Evolutionary conservation across 352 stramenopile genomes (phyloP).

Genomic region (Pythium plurisporium): DNA sequence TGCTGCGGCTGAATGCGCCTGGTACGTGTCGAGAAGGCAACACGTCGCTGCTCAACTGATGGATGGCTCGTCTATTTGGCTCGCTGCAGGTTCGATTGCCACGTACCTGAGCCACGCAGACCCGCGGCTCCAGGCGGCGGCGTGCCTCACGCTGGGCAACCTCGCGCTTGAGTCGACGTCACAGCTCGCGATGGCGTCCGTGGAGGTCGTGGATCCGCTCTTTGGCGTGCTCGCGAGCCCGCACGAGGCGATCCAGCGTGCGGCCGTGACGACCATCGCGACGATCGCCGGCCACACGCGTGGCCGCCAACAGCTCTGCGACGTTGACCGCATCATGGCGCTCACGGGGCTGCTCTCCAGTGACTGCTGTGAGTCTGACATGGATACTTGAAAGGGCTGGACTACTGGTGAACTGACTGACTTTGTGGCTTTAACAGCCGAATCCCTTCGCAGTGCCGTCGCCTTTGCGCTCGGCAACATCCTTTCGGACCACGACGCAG

Average conservation of each 20-base stretch:
- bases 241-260: conserved; percentile 59
- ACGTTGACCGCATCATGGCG: conserved; percentile 38
- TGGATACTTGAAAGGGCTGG: neutral
- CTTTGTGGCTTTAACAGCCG: conserved; percentile 22
- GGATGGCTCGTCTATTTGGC: neutral
- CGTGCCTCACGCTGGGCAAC: conserved; percentile 59
- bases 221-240: conserved; percentile 42
- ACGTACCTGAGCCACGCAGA: conserved; percentile 45
- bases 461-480: conserved; percentile 71
- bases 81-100: conserved; percentile 22
- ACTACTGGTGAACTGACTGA: conserved; percentile 1
- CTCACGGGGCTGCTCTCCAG: conserved; percentile 45
- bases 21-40: neutral
- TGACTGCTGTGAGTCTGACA: conserved; percentile 32
- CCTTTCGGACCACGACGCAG: conserved; percentile 50
- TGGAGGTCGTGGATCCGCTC: conserved; percentile 34
- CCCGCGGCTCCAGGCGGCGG: conserved; percentile 53
- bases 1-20: conserved; percentile 44
- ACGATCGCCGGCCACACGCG: conserved; percentile 41
- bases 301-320: conserved; percentile 41
- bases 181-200: conserved; percentile 27
- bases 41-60: neutral
- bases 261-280: conserved; percentile 43
- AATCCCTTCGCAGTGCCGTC: conserved; percentile 46
- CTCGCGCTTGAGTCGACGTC: conserved; percentile 43